Evolutionary conservation across 2,329 filamentous ascomycete species (phyloP), one percentile per base, ranked within the genome.

Genomic region (Rugonectria rugulosa): DNA sequence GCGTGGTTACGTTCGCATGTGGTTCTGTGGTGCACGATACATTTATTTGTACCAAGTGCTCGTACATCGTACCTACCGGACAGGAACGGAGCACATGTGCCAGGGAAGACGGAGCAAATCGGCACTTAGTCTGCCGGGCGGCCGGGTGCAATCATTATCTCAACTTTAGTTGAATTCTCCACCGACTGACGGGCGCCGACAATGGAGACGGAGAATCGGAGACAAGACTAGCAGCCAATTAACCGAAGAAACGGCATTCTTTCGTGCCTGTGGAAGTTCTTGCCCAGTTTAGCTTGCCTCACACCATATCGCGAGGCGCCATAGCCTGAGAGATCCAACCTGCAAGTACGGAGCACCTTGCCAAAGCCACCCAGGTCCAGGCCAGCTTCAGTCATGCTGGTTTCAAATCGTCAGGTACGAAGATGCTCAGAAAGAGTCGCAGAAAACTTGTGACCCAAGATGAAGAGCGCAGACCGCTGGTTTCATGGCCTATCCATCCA

Each of bases 31-130:
- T 49, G 57, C 60, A n/a, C n/a, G n/a, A n/a, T n/a, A n/a, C n/a
- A n/a, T n/a, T n/a, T n/a, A n/a, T n/a, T n/a, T n/a, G n/a, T n/a
- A n/a, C n/a, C n/a, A n/a, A n/a, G n/a, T n/a, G n/a, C n/a, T n/a
- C n/a, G n/a, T n/a, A n/a, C n/a, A n/a, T n/a, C n/a, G n/a, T n/a
- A n/a, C n/a, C n/a, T n/a, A n/a, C 27, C 48, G 48, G 56, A 20
- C 34, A 58, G 64, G 52, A 54, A 43, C 36, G 53, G 45, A 42
- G 63, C 61, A 57, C 63, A 63, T 63, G 58, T 59, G 60, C 60
- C 55, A 58, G 41, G 61, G 32, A 41, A 19, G 38, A 44, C 40
- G 32, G 41, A 46, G 41, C 26, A 51, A 41, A 38, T 46, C 20
- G 42, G 36, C 26, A 23, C 17, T 46, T 49, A 46, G 26, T 32